Evolutionary conservation across 768 basidiomycete species (phyloP).

Genomic region (Amylocystis lapponica): DNA sequence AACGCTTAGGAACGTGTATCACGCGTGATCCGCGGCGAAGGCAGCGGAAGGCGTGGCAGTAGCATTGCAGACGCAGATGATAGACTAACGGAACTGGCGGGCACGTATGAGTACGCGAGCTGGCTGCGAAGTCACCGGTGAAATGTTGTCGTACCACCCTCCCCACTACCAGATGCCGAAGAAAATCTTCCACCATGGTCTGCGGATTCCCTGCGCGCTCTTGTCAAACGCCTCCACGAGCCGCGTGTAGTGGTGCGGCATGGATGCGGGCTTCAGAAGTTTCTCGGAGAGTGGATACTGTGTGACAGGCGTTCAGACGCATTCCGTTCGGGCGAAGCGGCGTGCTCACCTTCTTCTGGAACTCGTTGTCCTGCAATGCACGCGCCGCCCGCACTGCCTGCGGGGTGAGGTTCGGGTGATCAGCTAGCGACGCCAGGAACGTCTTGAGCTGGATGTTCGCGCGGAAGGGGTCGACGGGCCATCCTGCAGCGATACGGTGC

Average conservation of each 20-base stretch:
- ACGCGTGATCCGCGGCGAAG: too few relatives aligned
- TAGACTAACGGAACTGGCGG: too few relatives aligned
- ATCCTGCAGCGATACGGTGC: slow-evolving; percentile 48
- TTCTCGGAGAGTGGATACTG: slow-evolving; percentile 66
- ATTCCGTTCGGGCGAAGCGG: not conserved
- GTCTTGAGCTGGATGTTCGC: slow-evolving; percentile 68
- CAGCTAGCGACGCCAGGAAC: slow-evolving; percentile 58
- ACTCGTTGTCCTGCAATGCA: slow-evolving; percentile 47
- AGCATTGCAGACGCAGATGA: too few relatives aligned
- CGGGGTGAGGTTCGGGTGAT: slow-evolving; percentile 63
- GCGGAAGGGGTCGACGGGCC: slow-evolving; percentile 71
- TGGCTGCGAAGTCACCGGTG: not conserved
- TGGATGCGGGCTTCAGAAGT: slow-evolving; percentile 62
- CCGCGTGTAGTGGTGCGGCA: slow-evolving; percentile 67
- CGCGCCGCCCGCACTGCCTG: slow-evolving; percentile 55
- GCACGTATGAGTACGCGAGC: too few relatives aligned
- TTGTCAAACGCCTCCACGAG: slow-evolving; percentile 71
- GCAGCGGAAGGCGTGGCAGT: too few relatives aligned
- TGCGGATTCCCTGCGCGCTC: slow-evolving; percentile 66
- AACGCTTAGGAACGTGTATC: too few relatives aligned
- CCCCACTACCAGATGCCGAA: slow-evolving; percentile 61
- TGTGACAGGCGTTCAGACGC: slow-evolving; percentile 7
- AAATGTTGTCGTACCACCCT: not conserved
- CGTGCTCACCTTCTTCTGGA: slow-evolving; percentile 49
- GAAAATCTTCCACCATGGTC: slow-evolving; percentile 84